Percentiles rank a stretch among this genome's conserved stretches.
Evolutionary conservation across 345 rosid species (phyloP).

Genomic region (Lepidium didymum): DNA sequence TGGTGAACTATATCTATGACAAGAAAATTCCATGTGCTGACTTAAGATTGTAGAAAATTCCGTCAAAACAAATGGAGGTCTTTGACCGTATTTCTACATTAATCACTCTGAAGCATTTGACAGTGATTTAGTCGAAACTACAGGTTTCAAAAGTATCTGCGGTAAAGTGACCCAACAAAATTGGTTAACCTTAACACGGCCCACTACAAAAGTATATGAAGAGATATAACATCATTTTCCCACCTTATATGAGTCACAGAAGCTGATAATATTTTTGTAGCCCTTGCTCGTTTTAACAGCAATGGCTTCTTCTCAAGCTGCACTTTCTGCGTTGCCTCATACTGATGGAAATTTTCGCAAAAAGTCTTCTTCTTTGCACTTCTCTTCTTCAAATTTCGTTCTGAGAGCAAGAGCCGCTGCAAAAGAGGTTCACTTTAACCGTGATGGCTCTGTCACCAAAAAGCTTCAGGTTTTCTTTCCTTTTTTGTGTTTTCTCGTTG

Average conservation of each 20-base stretch:
- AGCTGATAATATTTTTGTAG: background rate
- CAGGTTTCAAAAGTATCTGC: too few relatives aligned
- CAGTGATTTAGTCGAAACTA: too few relatives aligned
- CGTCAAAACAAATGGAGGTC: too few relatives aligned
- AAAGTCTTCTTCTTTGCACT: slow-evolving; percentile 24
- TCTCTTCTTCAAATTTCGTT: slow-evolving; percentile 1
- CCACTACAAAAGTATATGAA: background rate
- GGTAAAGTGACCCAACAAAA: background rate
- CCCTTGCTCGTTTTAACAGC: slow-evolving; percentile 7
- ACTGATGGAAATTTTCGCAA: slow-evolving; percentile 20
- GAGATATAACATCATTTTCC: slow-evolving; percentile 16
- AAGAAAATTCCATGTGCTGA: too few relatives aligned
- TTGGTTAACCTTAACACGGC: background rate
- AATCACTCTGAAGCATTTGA: too few relatives aligned
- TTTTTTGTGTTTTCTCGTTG: background rate
- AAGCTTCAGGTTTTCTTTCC: slow-evolving; percentile 57
- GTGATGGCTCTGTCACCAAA: slow-evolving; percentile 72
- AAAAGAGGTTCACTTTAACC: slow-evolving; percentile 81
- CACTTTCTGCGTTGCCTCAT: slow-evolving; percentile 53
- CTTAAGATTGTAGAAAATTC: too few relatives aligned
- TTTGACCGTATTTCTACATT: too few relatives aligned
- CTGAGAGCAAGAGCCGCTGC: slow-evolving; percentile 44
- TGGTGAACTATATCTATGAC: too few relatives aligned
- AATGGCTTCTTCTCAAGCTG: slow-evolving; percentile 49
- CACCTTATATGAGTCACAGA: slow-evolving; percentile 1